Percentiles rank a stretch among this genome's conserved stretches.
phyloP scores from a whole-genome alignment of 208 protist genomes.

The Leishmania guyanensis region DNA sequence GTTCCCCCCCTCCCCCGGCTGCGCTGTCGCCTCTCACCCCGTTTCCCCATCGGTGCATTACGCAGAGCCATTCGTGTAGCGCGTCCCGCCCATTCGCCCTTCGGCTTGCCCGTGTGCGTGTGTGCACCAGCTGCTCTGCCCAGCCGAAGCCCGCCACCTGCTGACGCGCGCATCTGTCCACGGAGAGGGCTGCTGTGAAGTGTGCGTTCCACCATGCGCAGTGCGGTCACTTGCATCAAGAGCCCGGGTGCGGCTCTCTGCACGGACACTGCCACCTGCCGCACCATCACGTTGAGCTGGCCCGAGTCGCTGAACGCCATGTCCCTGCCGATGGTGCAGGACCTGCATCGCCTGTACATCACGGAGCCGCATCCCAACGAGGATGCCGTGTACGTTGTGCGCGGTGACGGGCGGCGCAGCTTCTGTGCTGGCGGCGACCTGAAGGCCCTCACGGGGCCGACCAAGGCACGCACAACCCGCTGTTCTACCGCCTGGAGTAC shows the following conservation, averaged over 20 bases:
- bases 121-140: background rate
- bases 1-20: background rate
- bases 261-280: conserved; percentile 42
- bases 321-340: conserved; percentile 44
- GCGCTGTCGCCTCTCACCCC: background rate
- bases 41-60: background rate
- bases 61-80: background rate
- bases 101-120: background rate
- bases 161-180: background rate
- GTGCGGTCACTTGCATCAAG: background rate
- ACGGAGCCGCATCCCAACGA: conserved; percentile 36
- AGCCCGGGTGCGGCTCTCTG: conserved; percentile 19
- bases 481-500: conserved; percentile 79
- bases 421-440: conserved; percentile 84
- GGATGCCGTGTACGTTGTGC: conserved; percentile 45
- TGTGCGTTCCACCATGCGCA: background rate
- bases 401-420: conserved; percentile 44
- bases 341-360: conserved; percentile 49
- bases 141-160: background rate
- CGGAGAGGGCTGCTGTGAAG: background rate
- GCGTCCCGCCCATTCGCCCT: background rate
- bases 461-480: conserved; percentile 6
- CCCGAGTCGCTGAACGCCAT: conserved; percentile 49
- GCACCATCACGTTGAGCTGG: conserved; percentile 48
- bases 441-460: conserved; percentile 33